Evolutionary conservation across 1,284 basidiomycete species (phyloP).

Genomic region (Malassezia obtusa): DNA sequence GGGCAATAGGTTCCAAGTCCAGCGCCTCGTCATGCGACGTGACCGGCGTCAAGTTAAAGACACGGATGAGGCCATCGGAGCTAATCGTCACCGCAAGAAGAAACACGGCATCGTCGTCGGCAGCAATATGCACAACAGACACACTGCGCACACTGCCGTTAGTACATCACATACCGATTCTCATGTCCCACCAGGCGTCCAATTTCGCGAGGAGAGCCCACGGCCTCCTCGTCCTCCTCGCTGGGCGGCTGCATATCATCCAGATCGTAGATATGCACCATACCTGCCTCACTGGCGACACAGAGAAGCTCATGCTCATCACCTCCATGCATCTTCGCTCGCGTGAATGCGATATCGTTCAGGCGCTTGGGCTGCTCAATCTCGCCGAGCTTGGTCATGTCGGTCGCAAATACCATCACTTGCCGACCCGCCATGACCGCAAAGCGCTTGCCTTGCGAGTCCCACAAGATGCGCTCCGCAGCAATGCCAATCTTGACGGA

Average conservation of each 20-base stretch:
- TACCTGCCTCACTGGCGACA: slow-evolving; percentile 26
- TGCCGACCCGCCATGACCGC: slow-evolving; percentile 29
- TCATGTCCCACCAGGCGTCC: slow-evolving; percentile 35
- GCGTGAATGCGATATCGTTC: slow-evolving; percentile 31
- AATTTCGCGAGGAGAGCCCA: slow-evolving; percentile 23
- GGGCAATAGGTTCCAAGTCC: slow-evolving; percentile 20
- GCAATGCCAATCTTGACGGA: slow-evolving; percentile 59
- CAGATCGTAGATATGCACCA: slow-evolving; percentile 29
- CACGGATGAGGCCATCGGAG: slow-evolving; percentile 43
- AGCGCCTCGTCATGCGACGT: not conserved
- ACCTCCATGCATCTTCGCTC: slow-evolving; percentile 4
- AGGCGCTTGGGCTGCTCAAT: slow-evolving; percentile 28
- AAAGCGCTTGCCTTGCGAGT: slow-evolving; percentile 29
- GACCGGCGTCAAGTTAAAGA: slow-evolving; percentile 27
- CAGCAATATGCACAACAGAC: not conserved
- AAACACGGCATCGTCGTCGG: not conserved
- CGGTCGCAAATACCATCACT: slow-evolving; percentile 32
- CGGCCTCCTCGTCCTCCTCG: slow-evolving; percentile 12
- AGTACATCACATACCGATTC: slow-evolving; percentile 31
- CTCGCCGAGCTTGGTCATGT: slow-evolving; percentile 37
- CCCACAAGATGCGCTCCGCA: slow-evolving; percentile 33
- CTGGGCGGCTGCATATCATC: slow-evolving; percentile 17
- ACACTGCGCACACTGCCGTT: slow-evolving; percentile 1
- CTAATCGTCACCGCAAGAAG: slow-evolving; percentile 33
- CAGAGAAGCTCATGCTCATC: slow-evolving; percentile 31